Evolutionary conservation across 78 protist species (phyloP).

Genomic region (Chrysochromulina tobinii): DNA sequence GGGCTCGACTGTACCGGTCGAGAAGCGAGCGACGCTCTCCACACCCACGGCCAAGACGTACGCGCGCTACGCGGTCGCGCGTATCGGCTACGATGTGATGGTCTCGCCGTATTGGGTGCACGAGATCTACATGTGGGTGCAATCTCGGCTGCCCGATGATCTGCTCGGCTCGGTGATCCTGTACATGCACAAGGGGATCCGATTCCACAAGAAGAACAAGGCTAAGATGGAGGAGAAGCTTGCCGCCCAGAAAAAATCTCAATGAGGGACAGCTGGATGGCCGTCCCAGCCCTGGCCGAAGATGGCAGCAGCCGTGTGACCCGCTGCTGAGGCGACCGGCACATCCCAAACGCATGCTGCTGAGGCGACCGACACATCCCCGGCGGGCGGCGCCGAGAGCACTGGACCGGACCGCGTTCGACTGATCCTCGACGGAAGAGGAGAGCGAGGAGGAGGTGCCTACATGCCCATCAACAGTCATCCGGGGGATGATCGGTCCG

Average conservation of each 20-base stretch:
- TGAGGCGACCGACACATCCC: too few species aligned
- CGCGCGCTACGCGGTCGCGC: not conserved
- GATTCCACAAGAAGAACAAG: not conserved
- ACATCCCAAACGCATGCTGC: too few species aligned
- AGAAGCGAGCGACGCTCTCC: not conserved
- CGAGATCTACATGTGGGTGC: not conserved
- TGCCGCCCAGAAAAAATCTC: not conserved
- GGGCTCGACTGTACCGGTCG: not conserved
- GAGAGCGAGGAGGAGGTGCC: too few species aligned
- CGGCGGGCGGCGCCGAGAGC: too few species aligned
- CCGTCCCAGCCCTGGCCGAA: too few species aligned
- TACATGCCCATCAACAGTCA: too few species aligned
- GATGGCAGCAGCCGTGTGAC: too few species aligned
- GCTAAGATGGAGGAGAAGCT: constrained; percentile 2
- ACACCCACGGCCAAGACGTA: not conserved
- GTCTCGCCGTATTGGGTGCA: not conserved
- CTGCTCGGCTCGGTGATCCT: not conserved
- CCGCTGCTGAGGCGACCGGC: too few species aligned
- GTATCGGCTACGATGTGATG: not conserved
- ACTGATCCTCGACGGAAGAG: too few species aligned
- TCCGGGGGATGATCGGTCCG: too few species aligned
- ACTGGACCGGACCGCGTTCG: too few species aligned
- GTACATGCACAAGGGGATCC: not conserved
- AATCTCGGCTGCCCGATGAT: not conserved
- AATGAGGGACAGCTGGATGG: not conserved